Evolutionary conservation across 179 eudicot species (phyloP).

Genomic region (Spergularia azorica): DNA sequence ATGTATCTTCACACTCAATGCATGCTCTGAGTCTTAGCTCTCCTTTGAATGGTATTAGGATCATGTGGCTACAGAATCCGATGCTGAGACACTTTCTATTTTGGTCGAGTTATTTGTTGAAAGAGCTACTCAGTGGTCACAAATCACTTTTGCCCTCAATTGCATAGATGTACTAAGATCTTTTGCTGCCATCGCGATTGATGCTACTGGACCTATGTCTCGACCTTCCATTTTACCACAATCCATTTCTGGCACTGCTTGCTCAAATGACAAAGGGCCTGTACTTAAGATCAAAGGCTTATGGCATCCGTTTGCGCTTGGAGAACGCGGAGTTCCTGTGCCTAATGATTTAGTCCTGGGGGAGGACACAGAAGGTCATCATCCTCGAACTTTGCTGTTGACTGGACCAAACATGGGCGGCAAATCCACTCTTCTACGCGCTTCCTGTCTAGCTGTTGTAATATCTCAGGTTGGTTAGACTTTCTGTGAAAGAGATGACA

Average conservation of each 20-base stretch:
- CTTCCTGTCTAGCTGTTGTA: constrained; percentile 86
- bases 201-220: constrained; percentile 69
- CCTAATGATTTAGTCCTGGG: constrained; percentile 83
- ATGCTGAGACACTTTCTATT: constrained; percentile 78
- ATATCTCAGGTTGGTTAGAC: constrained; percentile 77
- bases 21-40: background rate
- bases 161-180: constrained; percentile 88
- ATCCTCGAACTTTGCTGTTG: constrained; percentile 74
- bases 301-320: constrained; percentile 94
- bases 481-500: background rate
- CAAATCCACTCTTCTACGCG: constrained; percentile 94
- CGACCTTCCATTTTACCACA: constrained; percentile 70
- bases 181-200: constrained; percentile 69
- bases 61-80: constrained; percentile 67
- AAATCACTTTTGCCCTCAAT: constrained; percentile 60
- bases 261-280: constrained; percentile 53
- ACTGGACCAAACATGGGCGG: constrained; percentile 99
- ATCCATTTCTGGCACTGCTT: constrained; percentile 31
- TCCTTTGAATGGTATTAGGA: constrained; percentile 48
- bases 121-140: constrained; percentile 76
- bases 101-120: constrained; percentile 81
- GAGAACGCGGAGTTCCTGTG: constrained; percentile 77
- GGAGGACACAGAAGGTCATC: constrained; percentile 46
- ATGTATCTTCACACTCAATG: background rate
- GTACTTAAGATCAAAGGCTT: constrained; percentile 71